Evolutionary conservation across 2,329 filamentous ascomycete genomes (phyloP).

Genomic region (Xylariaceae sp.): DNA sequence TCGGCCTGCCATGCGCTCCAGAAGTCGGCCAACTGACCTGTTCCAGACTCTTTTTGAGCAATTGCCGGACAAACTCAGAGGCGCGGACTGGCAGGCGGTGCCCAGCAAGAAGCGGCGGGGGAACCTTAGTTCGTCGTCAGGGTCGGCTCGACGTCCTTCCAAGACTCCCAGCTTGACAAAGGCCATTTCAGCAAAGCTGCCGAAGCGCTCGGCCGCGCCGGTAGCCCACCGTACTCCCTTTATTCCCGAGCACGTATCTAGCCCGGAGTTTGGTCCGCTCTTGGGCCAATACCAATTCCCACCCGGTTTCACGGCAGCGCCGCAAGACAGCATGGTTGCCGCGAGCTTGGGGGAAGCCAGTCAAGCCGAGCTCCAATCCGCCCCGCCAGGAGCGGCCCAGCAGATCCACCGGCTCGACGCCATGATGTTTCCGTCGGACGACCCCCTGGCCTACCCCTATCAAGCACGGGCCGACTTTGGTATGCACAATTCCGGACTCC

Average conservation of each 20-base stretch:
- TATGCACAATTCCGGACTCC: slow-evolving; percentile 28
- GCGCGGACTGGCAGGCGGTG: slow-evolving; percentile 34
- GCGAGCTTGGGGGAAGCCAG: slow-evolving; percentile 27
- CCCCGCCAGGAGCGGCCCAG: slow-evolving; percentile 32
- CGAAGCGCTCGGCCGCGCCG: slow-evolving; percentile 18
- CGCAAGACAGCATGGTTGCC: slow-evolving; percentile 22
- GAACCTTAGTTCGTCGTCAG: slow-evolving; percentile 38
- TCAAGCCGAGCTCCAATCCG: slow-evolving; percentile 24
- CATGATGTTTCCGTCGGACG: slow-evolving; percentile 74
- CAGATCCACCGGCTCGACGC: slow-evolving; percentile 64
- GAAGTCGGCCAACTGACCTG: slow-evolving; percentile 16
- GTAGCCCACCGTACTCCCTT: slow-evolving; percentile 16
- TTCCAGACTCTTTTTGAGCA: slow-evolving; percentile 73
- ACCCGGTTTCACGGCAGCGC: slow-evolving; percentile 22
- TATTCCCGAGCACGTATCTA: slow-evolving; percentile 15
- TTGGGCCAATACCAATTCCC: slow-evolving; percentile 25
- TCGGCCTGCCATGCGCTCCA: too few species aligned
- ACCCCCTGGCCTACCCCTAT: slow-evolving; percentile 75
- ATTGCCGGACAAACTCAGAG: slow-evolving; percentile 67
- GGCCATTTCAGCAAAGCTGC: slow-evolving; percentile 18
- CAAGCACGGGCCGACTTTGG: slow-evolving; percentile 63
- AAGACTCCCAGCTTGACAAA: slow-evolving; percentile 15
- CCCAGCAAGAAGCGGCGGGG: slow-evolving; percentile 53
- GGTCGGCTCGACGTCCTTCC: slow-evolving; percentile 13
- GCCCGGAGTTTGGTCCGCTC: slow-evolving; percentile 18